Evolutionary conservation across 1,139 yeast genomes (phyloP).

Genomic region (Kodamaea arcana): DNA sequence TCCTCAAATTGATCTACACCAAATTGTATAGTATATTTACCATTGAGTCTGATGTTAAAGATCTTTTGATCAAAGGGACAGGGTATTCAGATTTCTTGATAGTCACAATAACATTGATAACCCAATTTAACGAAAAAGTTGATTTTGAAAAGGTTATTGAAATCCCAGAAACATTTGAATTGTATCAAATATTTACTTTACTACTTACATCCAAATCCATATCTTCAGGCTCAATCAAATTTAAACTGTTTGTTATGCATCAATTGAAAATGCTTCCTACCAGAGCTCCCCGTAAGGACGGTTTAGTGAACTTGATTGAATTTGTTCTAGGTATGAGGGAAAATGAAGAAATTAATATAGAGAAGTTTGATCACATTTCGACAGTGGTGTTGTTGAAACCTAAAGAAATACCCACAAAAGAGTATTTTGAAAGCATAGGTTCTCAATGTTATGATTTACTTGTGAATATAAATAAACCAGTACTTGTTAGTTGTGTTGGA

Average conservation of each 20-base stretch:
- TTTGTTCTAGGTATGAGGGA: constrained; percentile 75
- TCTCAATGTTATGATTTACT: constrained; percentile 56
- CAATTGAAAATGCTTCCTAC: constrained; percentile 54
- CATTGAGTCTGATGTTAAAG: constrained; percentile 47
- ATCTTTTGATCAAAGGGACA: constrained; percentile 60
- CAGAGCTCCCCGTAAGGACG: constrained; percentile 52
- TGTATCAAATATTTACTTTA: constrained; percentile 53
- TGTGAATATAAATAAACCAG: constrained; percentile 57
- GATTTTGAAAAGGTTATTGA: constrained; percentile 11
- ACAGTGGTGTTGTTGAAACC: constrained; percentile 64
- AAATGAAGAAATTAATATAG: constrained; percentile 60
- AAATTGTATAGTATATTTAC: constrained; percentile 32
- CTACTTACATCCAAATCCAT: constrained; percentile 38
- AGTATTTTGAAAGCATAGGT: constrained; percentile 56
- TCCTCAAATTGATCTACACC: constrained; percentile 34
- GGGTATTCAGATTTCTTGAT: constrained; percentile 69
- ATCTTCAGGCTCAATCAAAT: constrained; percentile 12
- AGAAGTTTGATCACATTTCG: constrained; percentile 63
- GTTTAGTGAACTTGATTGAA: constrained; percentile 70
- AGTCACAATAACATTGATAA: constrained; percentile 48
- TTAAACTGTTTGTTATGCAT: constrained; percentile 38
- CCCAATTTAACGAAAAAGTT: constrained; percentile 15
- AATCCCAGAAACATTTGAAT: constrained; percentile 56
- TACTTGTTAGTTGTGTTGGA: constrained; percentile 54
- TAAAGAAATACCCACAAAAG: constrained; percentile 35